phyloP scores from a whole-genome alignment of 306 rosid genomes.

The Inga laurina region DNA sequence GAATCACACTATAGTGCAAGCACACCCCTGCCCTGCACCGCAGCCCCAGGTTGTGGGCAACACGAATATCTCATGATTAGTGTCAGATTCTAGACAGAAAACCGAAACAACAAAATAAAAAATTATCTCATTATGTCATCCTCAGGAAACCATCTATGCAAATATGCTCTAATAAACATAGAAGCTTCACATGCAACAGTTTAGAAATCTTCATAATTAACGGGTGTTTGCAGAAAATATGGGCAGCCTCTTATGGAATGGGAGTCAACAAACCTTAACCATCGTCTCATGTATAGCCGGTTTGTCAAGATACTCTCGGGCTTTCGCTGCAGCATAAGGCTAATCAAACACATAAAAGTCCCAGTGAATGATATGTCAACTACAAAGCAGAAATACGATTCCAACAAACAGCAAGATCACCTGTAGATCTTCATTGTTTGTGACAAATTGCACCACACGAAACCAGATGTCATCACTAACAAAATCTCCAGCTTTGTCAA shows the following conservation, averaged over 20 bases:
- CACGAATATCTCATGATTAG: not conserved
- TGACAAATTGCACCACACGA: conserved; percentile 98
- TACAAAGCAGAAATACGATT: conserved; percentile 31
- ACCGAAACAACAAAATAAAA: not conserved
- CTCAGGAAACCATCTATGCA: not conserved
- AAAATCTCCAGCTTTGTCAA: conserved; percentile 99
- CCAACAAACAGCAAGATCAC: conserved; percentile 49
- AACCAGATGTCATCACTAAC: conserved; percentile 99
- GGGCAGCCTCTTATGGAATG: conserved; percentile 16
- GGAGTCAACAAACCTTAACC: conserved; percentile 83
- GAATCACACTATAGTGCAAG: not conserved
- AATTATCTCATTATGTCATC: conserved; percentile 2
- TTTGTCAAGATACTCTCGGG: conserved; percentile 96
- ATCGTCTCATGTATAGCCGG: conserved; percentile 98
- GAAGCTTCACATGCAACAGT: conserved; percentile 20
- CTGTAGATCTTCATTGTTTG: conserved; percentile 99
- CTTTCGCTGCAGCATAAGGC: conserved; percentile 98
- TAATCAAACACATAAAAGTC: conserved; percentile 55
- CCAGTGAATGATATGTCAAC: conserved; percentile 39
- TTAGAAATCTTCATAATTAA: conserved; percentile 26
- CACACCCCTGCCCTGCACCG: not conserved
- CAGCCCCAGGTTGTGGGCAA: not conserved
- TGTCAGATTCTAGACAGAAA: not conserved
- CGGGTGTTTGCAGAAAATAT: conserved; percentile 5
- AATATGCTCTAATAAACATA: conserved; percentile 15